Base-by-base conservation (phyloP, 768 basidiomycete genomes). In the Inosperma sp. region DNA sequence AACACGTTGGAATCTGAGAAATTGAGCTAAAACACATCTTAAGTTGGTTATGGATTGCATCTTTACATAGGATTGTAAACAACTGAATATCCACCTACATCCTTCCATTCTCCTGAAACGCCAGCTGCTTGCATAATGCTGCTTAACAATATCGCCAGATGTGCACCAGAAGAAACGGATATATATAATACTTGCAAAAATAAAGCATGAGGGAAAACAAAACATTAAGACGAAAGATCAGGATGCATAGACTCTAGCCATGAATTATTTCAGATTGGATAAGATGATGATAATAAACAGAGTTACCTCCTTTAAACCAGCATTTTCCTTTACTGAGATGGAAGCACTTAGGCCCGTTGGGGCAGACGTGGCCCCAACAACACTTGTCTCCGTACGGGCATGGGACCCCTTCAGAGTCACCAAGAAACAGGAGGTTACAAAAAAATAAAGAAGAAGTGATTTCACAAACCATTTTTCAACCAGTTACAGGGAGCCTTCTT, bases 401-500 rank as follows among this genome's bases (percentile, higher is more conserved):
- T 46, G 76, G 77, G 22, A 83, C 70, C 25, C 85, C 88, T 88
- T 54, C 13, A 41, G 19, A 51, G 7, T n/a, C n/a, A n/a, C n/a
- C n/a, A 44, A 47, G 12, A 33, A 46, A 39, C 25, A 44, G 26
- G 14, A 42, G 39, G 7, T 43, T 25, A 5, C 29, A n/a, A 17
- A 7, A 2, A 16, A 23, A 5, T 14, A 19, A 16, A 34, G 36
- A 14, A 48, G 56, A 16, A 33, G 52, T 6, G 25, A 34, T 39
- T 36, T 26, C n/a, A 10, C 51, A 52, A 50, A 82, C 88, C 85
- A 56, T 84, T 87, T 68, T 89, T 89, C 16, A 88, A 72, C 75
- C 83, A 88, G 63, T 88, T 89, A 67, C 88, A 91, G 1, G 88
- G 88, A 1, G 87, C 87, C 57, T 90, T 90, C 70, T 88, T 89